Evolutionary conservation across 2,329 filamentous ascomycete genomes (phyloP), one percentile per base, ranked within the genome.

Genomic region (Ceratocystiopsis sp.): DNA sequence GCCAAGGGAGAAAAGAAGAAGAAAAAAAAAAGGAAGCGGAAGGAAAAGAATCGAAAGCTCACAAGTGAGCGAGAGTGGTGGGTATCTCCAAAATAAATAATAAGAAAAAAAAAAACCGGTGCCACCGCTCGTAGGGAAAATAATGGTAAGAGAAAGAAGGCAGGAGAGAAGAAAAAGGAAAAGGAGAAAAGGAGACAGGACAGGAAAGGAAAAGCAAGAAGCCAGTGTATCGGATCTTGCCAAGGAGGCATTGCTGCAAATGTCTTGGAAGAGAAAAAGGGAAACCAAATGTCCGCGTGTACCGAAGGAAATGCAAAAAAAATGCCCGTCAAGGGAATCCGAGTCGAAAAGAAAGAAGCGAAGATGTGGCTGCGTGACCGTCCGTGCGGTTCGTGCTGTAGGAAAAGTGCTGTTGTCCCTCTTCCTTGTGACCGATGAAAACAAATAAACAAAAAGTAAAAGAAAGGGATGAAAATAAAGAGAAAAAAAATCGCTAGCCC

Each of bases 331-430:
- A 10, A 45, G 10, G 48, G 44, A 50, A 37, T 21, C 18, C 35
- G 13, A 38, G 10, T 12, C 25, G 13, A 35, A 48, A 47, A 38
- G 35, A 43, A 36, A 42, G 48, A 44, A 50, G 16, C 17, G 40
- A 40, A 32, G 33, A 25, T n/a, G 40, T 38, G 42, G 46, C 43
- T 54, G 54, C 58, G 51, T 63, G 57, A 65, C 66, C 65, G 64
- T 66, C 59, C 65, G 68, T 53, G 65, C 64, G 65, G 67, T 59
- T 57, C 42, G 57, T 61, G 57, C 54, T 58, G 55, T 54, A 13
- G 58, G 41, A 41, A 41, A 45, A 45, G 48, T 45, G 40, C 25
- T 29, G 25, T 29, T 45, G 43, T 41, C 34, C 45, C 47, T 43
- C 45, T 46, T 50, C 44, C 43, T 41, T 41, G 43, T 47, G 61